Evolutionary conservation across 163 green algal genomes (phyloP), one percentile per base, ranked within the genome.

Genomic region (Scenedesmus sp.): DNA sequence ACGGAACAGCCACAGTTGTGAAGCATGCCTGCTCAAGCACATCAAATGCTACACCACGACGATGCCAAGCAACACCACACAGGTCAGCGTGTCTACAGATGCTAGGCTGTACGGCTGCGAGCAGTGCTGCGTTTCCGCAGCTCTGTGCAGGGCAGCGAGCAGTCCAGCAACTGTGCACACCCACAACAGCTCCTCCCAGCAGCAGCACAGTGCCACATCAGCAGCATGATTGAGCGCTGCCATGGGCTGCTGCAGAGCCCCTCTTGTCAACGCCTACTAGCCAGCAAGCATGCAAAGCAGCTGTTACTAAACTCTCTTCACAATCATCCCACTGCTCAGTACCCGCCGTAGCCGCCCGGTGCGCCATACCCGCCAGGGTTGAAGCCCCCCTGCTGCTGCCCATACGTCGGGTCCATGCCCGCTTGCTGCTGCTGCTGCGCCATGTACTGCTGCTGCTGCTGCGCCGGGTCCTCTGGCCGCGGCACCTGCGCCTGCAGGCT

Each of bases 401-500:
- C 23, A 23, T 60, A 26, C 85, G 67, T 81, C 1, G 26, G 64
- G 10, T 82, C n/a, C 60, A 76, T 82, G 57, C 57, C 82, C 13
- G 82, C 82, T 52, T 67, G 26, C 26, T 66, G 59, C 60, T 13
- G 23, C 74, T 87, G 82, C 55, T 67, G 20, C 7, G 15, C 67
- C 64, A 57, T 86, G 56, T 79, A 70, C 82, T 88, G 82, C 82
- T 64, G 82, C 55, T 70, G 82, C 82, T 70, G 77, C 77, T 59
- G 77, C 77, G 70, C 70, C 10, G 70, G 70, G 70, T 79, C 70
- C 18, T 52, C 70, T 15, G 74, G 56, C 26, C 87, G 34, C 23
- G 66, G 10, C 26, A 94, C 54, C 56, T 93, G 56, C 3, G 82
- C 81, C 79, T 95, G 74, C 73, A 98, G 96, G 81, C 96, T 84